A percentile compares a stretch with the other conserved stretches of the same genome.
phyloP scores from a whole-genome alignment of 495 filamentous ascomycete genomes.

The Penicillium atrosanguineum region DNA sequence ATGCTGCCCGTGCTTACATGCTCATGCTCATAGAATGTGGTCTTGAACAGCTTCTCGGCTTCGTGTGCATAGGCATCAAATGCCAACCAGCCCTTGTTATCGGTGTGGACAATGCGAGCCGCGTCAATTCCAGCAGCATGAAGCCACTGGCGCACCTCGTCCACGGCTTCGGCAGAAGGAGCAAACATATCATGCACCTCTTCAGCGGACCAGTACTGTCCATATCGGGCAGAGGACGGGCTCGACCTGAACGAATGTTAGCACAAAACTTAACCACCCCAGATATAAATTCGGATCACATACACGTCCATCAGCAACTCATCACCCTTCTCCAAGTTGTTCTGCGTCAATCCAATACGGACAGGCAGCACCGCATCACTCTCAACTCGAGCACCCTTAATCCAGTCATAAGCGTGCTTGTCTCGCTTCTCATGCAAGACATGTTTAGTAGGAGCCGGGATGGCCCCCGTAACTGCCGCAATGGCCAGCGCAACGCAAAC shows the following conservation, averaged over 20 bases:
- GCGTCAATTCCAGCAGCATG: conserved; percentile 45
- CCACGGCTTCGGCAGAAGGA: conserved; percentile 46
- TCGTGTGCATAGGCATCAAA: conserved; percentile 56
- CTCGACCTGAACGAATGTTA: conserved; percentile 53
- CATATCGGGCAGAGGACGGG: conserved; percentile 59
- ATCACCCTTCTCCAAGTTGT: conserved; percentile 29
- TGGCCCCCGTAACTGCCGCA: conserved; percentile 26
- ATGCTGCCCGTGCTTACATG: conserved; percentile 41
- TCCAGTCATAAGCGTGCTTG: conserved; percentile 27
- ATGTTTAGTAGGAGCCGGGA: conserved; percentile 36
- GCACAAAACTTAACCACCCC: conserved; percentile 9
- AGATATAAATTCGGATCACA: neutral
- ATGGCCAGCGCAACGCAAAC: conserved; percentile 23
- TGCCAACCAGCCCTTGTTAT: conserved; percentile 54
- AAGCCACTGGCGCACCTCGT: conserved; percentile 46
- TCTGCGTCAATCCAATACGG: conserved; percentile 31
- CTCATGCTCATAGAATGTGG: conserved; percentile 58
- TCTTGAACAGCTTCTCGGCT: conserved; percentile 54
- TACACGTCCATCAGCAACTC: conserved; percentile 29
- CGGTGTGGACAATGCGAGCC: conserved; percentile 46
- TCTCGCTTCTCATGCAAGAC: conserved; percentile 41
- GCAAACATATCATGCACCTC: conserved; percentile 55
- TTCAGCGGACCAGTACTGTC: conserved; percentile 57
- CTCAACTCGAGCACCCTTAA: conserved; percentile 30
- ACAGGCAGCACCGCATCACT: conserved; percentile 25